Base-by-base conservation (phyloP, 768 basidiomycete species). In the Rubroboletus satanas region DNA sequence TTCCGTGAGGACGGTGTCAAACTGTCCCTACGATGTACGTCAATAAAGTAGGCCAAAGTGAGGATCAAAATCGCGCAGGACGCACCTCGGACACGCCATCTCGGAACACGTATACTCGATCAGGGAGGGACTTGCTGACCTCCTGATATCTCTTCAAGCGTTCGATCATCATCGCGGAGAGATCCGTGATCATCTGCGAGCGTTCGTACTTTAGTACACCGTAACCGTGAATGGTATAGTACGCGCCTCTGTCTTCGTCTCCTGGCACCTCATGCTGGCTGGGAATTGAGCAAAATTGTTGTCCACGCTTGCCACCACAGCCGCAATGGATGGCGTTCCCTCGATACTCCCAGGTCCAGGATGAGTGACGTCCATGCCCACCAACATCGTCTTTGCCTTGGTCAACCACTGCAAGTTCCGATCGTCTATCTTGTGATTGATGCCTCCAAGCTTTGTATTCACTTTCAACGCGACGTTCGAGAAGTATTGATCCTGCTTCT, bases 351-450 rank as follows among this genome's bases (percentile, higher is more conserved):
- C 78, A 1, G 87, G 85, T 2, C 87, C 80, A 4, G 90, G 88
- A 58, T 93, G 90, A 0, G 88, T 92, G 0, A 90, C 88, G 63
- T 93, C 90, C 58, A 90, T 88, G 0, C 91, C 91, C 4, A 93
- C 84, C 64, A 93, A 72, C 86, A 93, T 93, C 10, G 90, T 92
- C 50, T 78, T 78, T 59, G 77, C 76, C 67, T 80, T 80, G 1
- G 68, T 81, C 45, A 92, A 71, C 89, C 89, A 92, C 36, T 56
- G 61, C 78, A 85, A 81, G 1, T 81, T 79, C 1, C 55, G 62
- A 0, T 74, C 66, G 33, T 85, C 84, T 10, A 91, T 71, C 80
- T 81, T 80, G 68, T 93, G 91, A 60, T 93, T 93, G 21, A 86
- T 73, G 0, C 91, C 91, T 5, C 89, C 88, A 1, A 92, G 81